Evolutionary conservation across 257 asterid genomes (phyloP).

Genomic region (Nicotiana sylvestris): DNA sequence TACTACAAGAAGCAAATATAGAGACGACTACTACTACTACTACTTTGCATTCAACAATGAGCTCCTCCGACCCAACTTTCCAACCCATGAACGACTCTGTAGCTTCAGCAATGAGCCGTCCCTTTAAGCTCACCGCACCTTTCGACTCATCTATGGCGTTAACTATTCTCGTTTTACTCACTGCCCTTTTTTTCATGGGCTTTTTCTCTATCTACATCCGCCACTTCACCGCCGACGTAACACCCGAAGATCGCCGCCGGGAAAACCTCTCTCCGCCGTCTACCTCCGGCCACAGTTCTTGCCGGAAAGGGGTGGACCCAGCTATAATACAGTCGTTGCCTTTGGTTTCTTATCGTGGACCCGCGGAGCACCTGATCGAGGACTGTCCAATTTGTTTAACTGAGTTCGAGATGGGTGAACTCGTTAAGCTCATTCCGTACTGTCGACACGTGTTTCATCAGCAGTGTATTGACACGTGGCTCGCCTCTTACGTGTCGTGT

Average conservation of each 20-base stretch:
- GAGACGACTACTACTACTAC: no score
- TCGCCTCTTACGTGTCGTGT: constrained; percentile 66
- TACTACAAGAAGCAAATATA: background rate
- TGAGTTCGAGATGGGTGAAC: constrained; percentile 51
- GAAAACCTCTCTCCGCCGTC: constrained; percentile 17
- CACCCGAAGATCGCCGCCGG: constrained; percentile 9
- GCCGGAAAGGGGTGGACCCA: constrained; percentile 38
- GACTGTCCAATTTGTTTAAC: constrained; percentile 68
- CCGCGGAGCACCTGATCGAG: constrained; percentile 42
- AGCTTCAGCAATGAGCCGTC: background rate
- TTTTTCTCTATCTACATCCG: constrained; percentile 70
- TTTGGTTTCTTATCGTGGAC: constrained; percentile 38
- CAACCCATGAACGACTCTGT: background rate
- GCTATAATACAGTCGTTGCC: constrained; percentile 47
- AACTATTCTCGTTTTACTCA: constrained; percentile 45
- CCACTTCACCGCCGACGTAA: constrained; percentile 32
- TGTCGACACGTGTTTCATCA: constrained; percentile 86
- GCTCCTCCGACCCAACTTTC: background rate
- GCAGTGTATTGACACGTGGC: constrained; percentile 77
- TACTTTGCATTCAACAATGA: background rate
- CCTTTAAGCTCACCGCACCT: constrained; percentile 19
- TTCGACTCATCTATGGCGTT: constrained; percentile 61
- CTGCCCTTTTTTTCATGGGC: constrained; percentile 59
- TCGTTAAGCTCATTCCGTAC: constrained; percentile 55
- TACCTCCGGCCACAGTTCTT: background rate